Percentiles rank a stretch among this genome's conserved stretches.
These are phyloP conservation scores for Chalciporus chontae DNA, from an alignment of 768 basidiomycete species.

Conservation along the genomic window DNA sequence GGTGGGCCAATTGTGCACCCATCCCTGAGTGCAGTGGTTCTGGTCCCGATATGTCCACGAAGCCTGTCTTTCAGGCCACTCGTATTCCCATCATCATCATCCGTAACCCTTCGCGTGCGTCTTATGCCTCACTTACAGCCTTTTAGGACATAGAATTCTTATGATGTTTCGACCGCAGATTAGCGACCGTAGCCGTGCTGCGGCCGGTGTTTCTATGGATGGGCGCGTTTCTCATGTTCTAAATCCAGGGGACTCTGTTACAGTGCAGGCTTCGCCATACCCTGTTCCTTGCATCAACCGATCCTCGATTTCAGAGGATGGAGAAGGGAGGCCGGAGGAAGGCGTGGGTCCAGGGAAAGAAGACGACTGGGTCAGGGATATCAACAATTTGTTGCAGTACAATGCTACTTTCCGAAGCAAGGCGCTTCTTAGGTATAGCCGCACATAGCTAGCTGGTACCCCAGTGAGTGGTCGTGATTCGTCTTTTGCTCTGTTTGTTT, in stretches of 20 bases:
- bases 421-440: slow-evolving; percentile 71
- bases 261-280: slow-evolving; percentile 78
- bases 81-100: slow-evolving; percentile 81
- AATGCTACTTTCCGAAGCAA: slow-evolving; percentile 93
- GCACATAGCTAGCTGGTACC: slow-evolving; percentile 30
- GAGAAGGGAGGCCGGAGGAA: slow-evolving; percentile 45
- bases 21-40: slow-evolving; percentile 80
- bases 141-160: background rate
- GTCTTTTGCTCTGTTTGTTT: background rate
- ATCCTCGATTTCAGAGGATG: slow-evolving; percentile 64
- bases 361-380: slow-evolving; percentile 96
- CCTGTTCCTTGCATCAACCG: slow-evolving; percentile 93
- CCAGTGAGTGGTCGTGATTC: slow-evolving; percentile 11
- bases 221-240: slow-evolving; percentile 82
- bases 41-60: slow-evolving; percentile 95
- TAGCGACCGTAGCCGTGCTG: slow-evolving; percentile 77
- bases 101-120: slow-evolving; percentile 69
- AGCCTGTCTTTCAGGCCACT: slow-evolving; percentile 90
- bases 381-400: slow-evolving; percentile 91
- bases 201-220: slow-evolving; percentile 91
- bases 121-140: background rate
- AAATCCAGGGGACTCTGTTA: slow-evolving; percentile 80
- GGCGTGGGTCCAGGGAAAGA: slow-evolving; percentile 78
- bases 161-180: slow-evolving; percentile 47
- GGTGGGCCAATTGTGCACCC: slow-evolving; percentile 97